Base-by-base conservation (phyloP, 1,139 yeast species). In the Chernovozyma aurita region DNA sequence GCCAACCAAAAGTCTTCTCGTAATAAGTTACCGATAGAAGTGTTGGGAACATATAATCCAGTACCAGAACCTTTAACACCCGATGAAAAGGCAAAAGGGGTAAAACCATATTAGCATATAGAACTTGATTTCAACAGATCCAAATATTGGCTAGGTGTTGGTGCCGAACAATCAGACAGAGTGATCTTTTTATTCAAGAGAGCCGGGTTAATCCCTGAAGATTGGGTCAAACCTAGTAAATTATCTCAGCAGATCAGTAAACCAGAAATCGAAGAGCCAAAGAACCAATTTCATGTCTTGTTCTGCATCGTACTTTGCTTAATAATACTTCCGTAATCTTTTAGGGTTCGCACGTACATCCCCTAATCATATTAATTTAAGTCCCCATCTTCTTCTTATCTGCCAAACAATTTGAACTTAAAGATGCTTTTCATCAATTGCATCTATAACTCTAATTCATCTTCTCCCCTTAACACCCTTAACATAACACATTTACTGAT, bases 131-230 rank as follows among this genome's bases (percentile, higher is more conserved):
- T 92, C 55, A 80, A 80, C 46, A 78, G 97, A 48, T 79, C 96
- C n/a, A 87, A 87, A 59, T 94, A 92, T 63, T 92, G 99, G 99
- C 66, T 92, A 31, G 96, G 97, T 53, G 95, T 87, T 13, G 99
- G 99, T n/a, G 98, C 97, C 1, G 95, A 85, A 56, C 95, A 96
- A 4, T 80, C 94, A 24, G 90, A 85, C 31, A 70, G 94, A 4
- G 95, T 90, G 11, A 75, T 80, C 4, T 79, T 79, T 48, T 64
- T 92, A 42, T 76, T 92, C 57, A 82, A 81, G 53, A 86, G 85
- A 58, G 87, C 87, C 3, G 87, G 88, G 4, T 65, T 83, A 35
- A 71, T 90, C 49, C 85, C 86, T 21, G 80, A 77, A 37, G 74
- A 73, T 44, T 85, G 95, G 95, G 82, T 85, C 52, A 49, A 59